Base-by-base conservation (phyloP, 805 yeast genomes). In the Wickerhamiella siamensis region DNA sequence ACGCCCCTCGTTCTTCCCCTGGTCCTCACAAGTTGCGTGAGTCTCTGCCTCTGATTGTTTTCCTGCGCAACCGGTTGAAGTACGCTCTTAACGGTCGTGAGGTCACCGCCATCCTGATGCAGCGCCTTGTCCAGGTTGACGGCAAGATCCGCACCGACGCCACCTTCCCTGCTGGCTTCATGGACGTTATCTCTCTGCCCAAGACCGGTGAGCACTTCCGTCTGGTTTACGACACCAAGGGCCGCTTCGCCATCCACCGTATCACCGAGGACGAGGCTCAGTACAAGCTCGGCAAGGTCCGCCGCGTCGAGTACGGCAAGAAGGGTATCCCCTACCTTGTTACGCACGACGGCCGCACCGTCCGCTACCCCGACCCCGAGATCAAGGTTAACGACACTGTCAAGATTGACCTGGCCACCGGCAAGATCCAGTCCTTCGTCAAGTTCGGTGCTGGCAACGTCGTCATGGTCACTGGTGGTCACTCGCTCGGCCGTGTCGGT, bases 21-120 rank as follows among this genome's bases (percentile, higher is more conserved):
- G 98, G 98, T 77, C 98, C 98, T 69, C 98, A 88, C 78, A 91
- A 88, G 74, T 78, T 87, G 68, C 80, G 96, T 71, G 97, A 87
- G 75, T 87, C 95, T 51, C 80, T 87, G 65, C 97, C 97, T 67
- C 79, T 87, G 71, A 77, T 88, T 64, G 88, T 87, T 58, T 88
- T 88, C 75, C 74, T 88, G 66, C 83, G 96, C 79, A 88, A 88
- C 88, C 83, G 96, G 75, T 77, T 88, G 69, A 88, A 86, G 86
- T 87, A 88, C 70, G 97, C 96, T 56, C 77, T 88, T 66, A 87
- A 88, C 79, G 96, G 96, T 66, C 86, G 95, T 72, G 96, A 87
- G 75, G 95, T 86, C 64, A 88, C 83, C 74, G 94, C 95, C 60
- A 88, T 87, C 70, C 74, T 88, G 69, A 83, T 83, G 95, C 94